Evolutionary conservation across 139 green algal genomes (phyloP), one percentile per base, ranked within the genome.

Genomic region (Auxenochlorella protothecoides): DNA sequence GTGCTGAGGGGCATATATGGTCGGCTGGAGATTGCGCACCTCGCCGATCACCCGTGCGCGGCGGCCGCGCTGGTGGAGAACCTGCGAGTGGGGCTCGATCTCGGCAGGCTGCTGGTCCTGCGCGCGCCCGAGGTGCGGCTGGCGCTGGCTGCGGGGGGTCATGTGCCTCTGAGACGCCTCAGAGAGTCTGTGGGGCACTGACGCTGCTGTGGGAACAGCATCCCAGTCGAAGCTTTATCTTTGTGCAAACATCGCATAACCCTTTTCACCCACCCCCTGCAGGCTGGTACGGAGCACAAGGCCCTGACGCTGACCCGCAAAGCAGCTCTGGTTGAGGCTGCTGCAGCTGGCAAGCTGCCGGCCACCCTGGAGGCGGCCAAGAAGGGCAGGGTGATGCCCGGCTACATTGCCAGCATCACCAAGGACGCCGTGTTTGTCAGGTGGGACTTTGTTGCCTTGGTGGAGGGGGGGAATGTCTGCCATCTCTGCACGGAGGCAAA

Each of bases 341-440:
- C 69, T 11, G 69, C 68, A 0, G 84, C 82, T 9, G 76, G 74
- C 7, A 0, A 57, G 15, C 80, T 91, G 69, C 88, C 85, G 0
- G 14, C 52, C 1, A 51, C 7, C 4, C 14, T 90, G 4, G 74
- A 72, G 2, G 80, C 83, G 8, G 79, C 93, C 7, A 54, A 54
- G 8, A 71, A 84, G 69, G 83, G 80, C 3, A 66, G 73, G 11
- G 52, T 89, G 14, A 69, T 90, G 59, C 79, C 90, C 3, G 93
- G 90, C 52, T 97, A 92, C 61, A 86, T 97, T 5, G 87, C 87
- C 7, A 85, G 53, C 52, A 78, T 96, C 3, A 93, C 83, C 0
- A 14, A 59, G 0, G 85, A 92, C 64, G 85, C 84, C 10, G 85
- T 91, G 3, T 97, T 93, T 76, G 93, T 98, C 5, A 60, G 75